Evolutionary conservation across 176 grass and related monocot species (phyloP).

Genomic region (Oryza nivara): DNA sequence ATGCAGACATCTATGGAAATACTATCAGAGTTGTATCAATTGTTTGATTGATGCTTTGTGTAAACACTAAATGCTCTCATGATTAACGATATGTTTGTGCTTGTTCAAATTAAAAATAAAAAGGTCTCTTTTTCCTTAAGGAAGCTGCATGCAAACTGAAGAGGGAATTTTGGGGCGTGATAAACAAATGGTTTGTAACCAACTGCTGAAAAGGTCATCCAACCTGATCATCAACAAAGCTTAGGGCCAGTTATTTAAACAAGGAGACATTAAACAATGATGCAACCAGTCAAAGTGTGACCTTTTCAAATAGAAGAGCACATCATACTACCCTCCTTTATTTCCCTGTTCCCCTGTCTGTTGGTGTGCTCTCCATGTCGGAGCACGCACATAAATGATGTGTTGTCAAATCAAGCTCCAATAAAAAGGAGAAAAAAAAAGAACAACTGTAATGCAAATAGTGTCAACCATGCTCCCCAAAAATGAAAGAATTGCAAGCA

Average conservation of each 20-base stretch:
- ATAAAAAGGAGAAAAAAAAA: background rate
- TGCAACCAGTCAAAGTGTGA: slow-evolving; percentile 27
- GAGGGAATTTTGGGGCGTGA: background rate
- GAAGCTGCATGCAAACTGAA: slow-evolving; percentile 35
- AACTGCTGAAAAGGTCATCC: slow-evolving; percentile 42
- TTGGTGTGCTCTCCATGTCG: slow-evolving; percentile 42
- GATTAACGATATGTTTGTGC: background rate
- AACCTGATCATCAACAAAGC: slow-evolving; percentile 42
- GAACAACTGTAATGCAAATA: background rate
- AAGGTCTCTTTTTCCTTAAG: background rate
- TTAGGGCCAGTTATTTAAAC: slow-evolving; percentile 28
- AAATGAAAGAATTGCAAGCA: background rate
- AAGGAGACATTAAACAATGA: background rate
- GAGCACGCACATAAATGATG: slow-evolving; percentile 1
- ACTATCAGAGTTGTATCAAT: background rate
- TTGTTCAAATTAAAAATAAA: background rate
- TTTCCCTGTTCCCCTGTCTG: slow-evolving; percentile 40
- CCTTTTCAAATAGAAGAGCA: slow-evolving; percentile 27
- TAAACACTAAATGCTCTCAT: slow-evolving; percentile 4
- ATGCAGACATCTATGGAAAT: slow-evolving; percentile 34
- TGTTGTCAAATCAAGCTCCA: slow-evolving; percentile 43
- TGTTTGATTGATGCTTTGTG: slow-evolving; percentile 1
- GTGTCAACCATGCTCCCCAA: background rate
- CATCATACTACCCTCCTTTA: slow-evolving; percentile 25
- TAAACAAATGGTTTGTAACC: slow-evolving; percentile 39